These are phyloP conservation scores for Pontederia paniculata DNA, from an alignment of 176 grass and related monocot species.

Conservation along the genomic window DNA sequence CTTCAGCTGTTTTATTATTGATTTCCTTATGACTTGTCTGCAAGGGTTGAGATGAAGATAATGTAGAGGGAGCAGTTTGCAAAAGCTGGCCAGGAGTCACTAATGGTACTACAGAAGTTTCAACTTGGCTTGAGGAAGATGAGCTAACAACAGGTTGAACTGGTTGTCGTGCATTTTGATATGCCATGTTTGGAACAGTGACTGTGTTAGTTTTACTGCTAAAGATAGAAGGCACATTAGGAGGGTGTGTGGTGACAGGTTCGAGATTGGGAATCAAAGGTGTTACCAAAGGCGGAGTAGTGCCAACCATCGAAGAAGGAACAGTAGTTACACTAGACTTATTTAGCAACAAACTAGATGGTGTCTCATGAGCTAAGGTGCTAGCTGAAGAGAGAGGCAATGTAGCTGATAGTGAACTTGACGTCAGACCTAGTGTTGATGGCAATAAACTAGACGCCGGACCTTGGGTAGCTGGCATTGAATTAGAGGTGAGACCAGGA, in stretches of 20 bases:
- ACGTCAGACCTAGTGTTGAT: slow-evolving; percentile 16
- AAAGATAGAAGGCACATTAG: slow-evolving; percentile 17
- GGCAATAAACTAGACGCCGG: no score
- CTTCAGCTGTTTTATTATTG: slow-evolving; percentile 23
- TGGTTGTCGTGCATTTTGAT: slow-evolving; percentile 36
- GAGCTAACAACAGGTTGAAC: slow-evolving; percentile 18
- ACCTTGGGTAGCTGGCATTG: no score
- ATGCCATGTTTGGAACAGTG: slow-evolving; percentile 28
- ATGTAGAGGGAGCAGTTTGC: slow-evolving; percentile 30
- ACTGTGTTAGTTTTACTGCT: slow-evolving; percentile 34
- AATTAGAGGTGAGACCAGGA: no score
- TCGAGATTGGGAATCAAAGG: slow-evolving; percentile 37
- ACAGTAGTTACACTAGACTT: slow-evolving; percentile 25
- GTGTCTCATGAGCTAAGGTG: slow-evolving; percentile 39
- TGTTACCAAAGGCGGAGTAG: slow-evolving; percentile 30
- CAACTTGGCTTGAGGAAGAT: slow-evolving; percentile 30
- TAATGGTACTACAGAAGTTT: slow-evolving; percentile 28
- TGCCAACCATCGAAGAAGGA: slow-evolving; percentile 27
- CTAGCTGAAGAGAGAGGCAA: slow-evolving; percentile 29
- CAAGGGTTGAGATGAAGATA: slow-evolving; percentile 39
- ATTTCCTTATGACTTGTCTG: slow-evolving; percentile 33
- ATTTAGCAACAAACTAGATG: slow-evolving; percentile 31
- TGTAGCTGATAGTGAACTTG: slow-evolving; percentile 27
- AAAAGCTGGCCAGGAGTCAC: slow-evolving; percentile 56
- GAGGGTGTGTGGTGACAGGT: slow-evolving; percentile 8